Percentiles rank a stretch among this genome's conserved stretches.
Evolutionary conservation across 2,329 filamentous ascomycete genomes (phyloP).

Genomic region (Neurospora sp.): DNA sequence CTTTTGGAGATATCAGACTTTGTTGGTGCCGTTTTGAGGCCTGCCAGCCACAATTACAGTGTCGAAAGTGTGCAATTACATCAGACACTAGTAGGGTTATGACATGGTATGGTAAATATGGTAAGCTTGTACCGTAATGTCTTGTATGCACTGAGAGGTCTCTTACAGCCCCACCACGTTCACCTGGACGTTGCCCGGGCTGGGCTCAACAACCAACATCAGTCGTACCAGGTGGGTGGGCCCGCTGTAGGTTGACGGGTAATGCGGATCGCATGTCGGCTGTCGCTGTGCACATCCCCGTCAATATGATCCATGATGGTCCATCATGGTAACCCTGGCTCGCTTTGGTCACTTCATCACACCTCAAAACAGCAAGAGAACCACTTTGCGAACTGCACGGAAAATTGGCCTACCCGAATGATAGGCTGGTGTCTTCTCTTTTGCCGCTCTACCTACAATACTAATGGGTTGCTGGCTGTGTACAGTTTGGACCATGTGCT

Average conservation of each 20-base stretch:
- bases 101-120: background rate
- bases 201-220: background rate
- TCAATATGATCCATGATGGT: background rate
- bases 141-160: background rate
- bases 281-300: background rate
- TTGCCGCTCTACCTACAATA: background rate
- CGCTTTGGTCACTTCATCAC: background rate
- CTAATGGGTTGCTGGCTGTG: background rate
- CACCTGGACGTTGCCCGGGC: background rate
- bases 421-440: background rate
- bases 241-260: background rate
- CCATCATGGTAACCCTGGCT: background rate
- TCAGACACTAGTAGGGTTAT: background rate
- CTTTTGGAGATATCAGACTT: background rate
- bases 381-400: background rate
- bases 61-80: background rate
- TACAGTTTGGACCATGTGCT: background rate
- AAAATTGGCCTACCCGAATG: background rate
- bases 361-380: conserved; percentile 3
- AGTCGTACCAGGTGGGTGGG: background rate
- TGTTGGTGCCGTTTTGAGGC: background rate
- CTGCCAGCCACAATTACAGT: background rate
- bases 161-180: background rate
- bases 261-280: background rate
- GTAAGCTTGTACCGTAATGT: background rate